phyloP scores from a whole-genome alignment of 441 rosid species.

The Croton laevigatus region DNA sequence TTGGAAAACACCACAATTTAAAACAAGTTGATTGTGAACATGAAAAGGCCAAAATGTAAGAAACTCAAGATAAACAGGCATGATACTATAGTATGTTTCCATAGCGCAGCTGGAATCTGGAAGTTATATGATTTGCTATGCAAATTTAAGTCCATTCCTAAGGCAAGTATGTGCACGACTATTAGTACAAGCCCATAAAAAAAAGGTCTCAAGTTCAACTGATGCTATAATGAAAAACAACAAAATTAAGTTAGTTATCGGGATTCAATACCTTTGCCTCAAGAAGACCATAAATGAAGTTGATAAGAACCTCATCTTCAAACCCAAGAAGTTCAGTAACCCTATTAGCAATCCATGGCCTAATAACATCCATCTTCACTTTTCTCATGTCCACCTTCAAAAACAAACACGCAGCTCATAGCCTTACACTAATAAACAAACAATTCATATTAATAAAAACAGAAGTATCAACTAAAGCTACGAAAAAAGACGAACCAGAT shows the following conservation, averaged over 20 bases:
- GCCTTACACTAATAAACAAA: background rate
- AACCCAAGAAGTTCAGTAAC: conserved; percentile 97
- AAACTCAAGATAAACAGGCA: background rate
- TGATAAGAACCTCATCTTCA: conserved; percentile 96
- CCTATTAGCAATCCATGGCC: conserved; percentile 92
- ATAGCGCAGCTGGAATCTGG: conserved; percentile 16
- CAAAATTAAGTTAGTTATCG: background rate
- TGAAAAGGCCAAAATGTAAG: background rate
- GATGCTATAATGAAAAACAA: background rate
- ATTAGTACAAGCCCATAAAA: background rate
- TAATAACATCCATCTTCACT: conserved; percentile 94
- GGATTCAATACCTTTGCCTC: conserved; percentile 69
- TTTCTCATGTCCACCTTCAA: conserved; percentile 76
- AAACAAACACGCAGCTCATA: conserved; percentile 4
- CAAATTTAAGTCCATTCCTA: conserved; percentile 15
- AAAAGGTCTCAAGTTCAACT: background rate
- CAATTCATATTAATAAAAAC: background rate
- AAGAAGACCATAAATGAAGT: conserved; percentile 89
- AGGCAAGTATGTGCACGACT: conserved; percentile 12
- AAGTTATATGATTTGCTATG: conserved; percentile 13
- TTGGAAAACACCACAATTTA: conserved; percentile 5
- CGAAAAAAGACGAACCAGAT: conserved; percentile 51
- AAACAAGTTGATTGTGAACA: background rate
- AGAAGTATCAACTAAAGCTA: background rate
- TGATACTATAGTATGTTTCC: conserved; percentile 11